Conservation (phyloP, 139 green algal genomes). For the Tetratostichococcus sp. region DNA sequence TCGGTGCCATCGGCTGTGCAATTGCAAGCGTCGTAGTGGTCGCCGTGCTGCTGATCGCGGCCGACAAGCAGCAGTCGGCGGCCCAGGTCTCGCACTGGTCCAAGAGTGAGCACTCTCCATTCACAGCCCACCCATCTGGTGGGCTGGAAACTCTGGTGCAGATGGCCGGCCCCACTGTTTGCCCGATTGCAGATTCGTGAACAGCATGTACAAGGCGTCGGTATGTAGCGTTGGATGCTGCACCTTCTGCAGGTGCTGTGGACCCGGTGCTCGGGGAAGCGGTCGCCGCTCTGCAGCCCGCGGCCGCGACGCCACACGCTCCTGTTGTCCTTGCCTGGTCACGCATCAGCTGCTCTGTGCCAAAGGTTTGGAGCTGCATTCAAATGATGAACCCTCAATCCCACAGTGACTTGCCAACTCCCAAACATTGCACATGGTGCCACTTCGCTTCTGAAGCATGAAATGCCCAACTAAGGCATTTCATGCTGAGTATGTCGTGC, state of each 20-base stretch:
- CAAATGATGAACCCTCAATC: too few species aligned
- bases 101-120: neutral
- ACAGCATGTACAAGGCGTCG: too few species aligned
- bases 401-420: too few species aligned
- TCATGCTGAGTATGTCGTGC: too few species aligned
- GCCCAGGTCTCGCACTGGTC: neutral
- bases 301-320: neutral
- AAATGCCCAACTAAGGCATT: too few species aligned
- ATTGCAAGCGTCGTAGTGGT: constrained; percentile 1
- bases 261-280: neutral
- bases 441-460: too few species aligned
- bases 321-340: neutral
- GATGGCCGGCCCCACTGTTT: too few species aligned
- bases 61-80: neutral
- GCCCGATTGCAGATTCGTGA: too few species aligned
- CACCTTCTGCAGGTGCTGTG: neutral
- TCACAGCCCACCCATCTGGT: too few species aligned
- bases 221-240: too few species aligned
- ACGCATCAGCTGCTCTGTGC: neutral
- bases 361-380: neutral
- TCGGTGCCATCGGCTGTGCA: neutral
- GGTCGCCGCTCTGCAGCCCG: neutral
- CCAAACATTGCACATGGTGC: too few species aligned
- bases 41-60: neutral
- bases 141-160: neutral